Conservation (phyloP, 768 basidiomycete genomes). For the Chalciporus piperatus region DNA sequence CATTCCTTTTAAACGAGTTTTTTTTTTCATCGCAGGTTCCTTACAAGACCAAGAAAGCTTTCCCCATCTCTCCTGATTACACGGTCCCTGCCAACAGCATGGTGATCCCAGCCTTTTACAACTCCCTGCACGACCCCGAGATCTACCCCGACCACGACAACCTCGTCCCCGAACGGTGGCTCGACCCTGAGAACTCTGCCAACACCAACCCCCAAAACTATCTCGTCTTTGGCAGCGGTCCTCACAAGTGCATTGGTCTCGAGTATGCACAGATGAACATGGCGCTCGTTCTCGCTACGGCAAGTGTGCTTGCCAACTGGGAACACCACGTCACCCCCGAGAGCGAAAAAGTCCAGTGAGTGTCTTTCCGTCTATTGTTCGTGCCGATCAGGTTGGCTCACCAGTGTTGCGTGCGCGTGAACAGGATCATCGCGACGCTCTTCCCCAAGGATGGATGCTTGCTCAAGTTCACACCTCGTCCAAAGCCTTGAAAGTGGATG, state of each 20-base stretch:
- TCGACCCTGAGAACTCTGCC: conserved; percentile 76
- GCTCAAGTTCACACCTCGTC: conserved; percentile 71
- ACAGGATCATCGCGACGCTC: conserved; percentile 89
- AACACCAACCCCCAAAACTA: conserved; percentile 90
- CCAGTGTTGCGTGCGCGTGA: neutral
- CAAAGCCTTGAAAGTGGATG: conserved; percentile 18
- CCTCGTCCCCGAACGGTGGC: conserved; percentile 89
- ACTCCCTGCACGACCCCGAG: conserved; percentile 85
- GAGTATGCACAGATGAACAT: conserved; percentile 96
- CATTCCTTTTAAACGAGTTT: conserved; percentile 3
- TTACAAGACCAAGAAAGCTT: conserved; percentile 84
- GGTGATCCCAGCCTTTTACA: conserved; percentile 93
- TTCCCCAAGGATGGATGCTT: conserved; percentile 94
- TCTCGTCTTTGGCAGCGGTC: conserved; percentile 92
- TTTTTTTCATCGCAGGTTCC: conserved; percentile 60
- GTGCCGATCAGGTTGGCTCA: neutral
- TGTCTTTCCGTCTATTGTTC: conserved; percentile 15
- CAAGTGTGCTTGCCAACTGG: conserved; percentile 76
- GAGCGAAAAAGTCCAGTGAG: conserved; percentile 80
- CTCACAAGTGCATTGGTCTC: conserved; percentile 87
- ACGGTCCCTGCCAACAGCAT: conserved; percentile 89
- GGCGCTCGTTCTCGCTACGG: conserved; percentile 79
- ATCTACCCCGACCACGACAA: conserved; percentile 85
- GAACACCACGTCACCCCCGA: conserved; percentile 80
- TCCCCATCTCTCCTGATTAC: conserved; percentile 91